Conservation (phyloP, 2,329 filamentous ascomycete species). For the Aspergillus felis region DNA sequence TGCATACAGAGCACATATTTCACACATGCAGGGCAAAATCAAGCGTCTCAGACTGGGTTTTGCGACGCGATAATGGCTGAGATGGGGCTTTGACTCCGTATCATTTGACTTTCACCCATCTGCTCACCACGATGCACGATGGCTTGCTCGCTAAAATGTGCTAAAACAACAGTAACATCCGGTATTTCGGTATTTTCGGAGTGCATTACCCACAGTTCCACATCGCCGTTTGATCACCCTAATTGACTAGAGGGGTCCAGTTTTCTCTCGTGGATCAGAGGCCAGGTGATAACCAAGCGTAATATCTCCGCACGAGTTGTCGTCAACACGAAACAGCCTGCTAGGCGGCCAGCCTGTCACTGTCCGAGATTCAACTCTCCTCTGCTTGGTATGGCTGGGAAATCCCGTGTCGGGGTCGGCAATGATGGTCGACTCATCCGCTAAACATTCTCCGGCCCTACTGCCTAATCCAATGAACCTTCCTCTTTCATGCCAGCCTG, state of each 20-base stretch:
- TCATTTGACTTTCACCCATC: neutral
- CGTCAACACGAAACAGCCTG: neutral
- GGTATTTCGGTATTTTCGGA: neutral
- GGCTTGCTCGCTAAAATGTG: neutral
- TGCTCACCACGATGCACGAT: neutral
- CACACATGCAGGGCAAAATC: neutral
- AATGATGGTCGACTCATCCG: neutral
- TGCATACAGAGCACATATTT: neutral
- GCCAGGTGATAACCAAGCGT: neutral
- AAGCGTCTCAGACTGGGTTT: neutral
- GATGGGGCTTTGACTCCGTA: neutral
- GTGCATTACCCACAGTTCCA: neutral
- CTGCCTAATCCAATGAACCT: neutral
- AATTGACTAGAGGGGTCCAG: neutral
- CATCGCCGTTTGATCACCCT: neutral
- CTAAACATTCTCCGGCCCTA: neutral
- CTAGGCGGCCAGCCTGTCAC: neutral
- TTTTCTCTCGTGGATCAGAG: neutral
- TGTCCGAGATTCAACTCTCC: neutral
- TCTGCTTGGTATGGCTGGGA: neutral
- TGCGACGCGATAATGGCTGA: neutral
- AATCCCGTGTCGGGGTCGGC: neutral
- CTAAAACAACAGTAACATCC: neutral
- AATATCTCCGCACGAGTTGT: neutral
- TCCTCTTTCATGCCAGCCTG: neutral